phyloP scores from a whole-genome alignment of 257 asterid species.

The Solanum sparsipilum region DNA sequence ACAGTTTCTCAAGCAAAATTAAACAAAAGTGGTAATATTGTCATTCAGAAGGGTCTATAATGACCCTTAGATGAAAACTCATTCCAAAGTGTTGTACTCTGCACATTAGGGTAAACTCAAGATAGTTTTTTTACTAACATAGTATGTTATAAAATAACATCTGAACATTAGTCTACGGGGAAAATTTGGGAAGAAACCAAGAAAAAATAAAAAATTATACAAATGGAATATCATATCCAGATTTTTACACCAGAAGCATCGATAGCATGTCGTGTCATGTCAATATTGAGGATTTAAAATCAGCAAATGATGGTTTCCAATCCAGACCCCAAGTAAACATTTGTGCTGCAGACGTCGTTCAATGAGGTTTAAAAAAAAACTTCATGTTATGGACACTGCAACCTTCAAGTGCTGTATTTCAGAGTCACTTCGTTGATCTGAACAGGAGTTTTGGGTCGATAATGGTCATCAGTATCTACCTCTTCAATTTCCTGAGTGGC shows the following conservation, averaged over 20 bases:
- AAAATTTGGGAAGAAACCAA: not conserved
- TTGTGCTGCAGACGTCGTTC: not conserved
- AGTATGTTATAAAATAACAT: not conserved
- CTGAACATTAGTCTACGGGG: not conserved
- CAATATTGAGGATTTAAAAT: not conserved
- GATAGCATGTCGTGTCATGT: not conserved
- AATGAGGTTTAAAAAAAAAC: not conserved
- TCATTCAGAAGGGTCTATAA: not conserved
- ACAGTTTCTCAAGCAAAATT: not conserved
- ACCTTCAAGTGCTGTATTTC: slow-evolving; percentile 37
- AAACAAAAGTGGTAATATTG: not conserved
- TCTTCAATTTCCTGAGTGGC: slow-evolving; percentile 84
- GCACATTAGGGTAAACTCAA: not conserved
- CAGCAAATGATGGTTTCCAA: not conserved
- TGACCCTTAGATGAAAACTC: not conserved
- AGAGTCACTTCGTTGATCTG: slow-evolving; percentile 52
- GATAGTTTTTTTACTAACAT: not conserved
- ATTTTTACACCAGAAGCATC: slow-evolving; percentile 1
- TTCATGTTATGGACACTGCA: not conserved
- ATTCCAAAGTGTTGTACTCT: not conserved
- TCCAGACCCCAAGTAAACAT: not conserved
- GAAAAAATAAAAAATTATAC: not conserved
- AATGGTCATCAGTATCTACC: slow-evolving; percentile 90
- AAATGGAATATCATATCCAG: not conserved
- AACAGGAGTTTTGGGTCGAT: slow-evolving; percentile 75